phyloP scores from a whole-genome alignment of 495 filamentous ascomycete species.

The Pyrenula aspistea region DNA sequence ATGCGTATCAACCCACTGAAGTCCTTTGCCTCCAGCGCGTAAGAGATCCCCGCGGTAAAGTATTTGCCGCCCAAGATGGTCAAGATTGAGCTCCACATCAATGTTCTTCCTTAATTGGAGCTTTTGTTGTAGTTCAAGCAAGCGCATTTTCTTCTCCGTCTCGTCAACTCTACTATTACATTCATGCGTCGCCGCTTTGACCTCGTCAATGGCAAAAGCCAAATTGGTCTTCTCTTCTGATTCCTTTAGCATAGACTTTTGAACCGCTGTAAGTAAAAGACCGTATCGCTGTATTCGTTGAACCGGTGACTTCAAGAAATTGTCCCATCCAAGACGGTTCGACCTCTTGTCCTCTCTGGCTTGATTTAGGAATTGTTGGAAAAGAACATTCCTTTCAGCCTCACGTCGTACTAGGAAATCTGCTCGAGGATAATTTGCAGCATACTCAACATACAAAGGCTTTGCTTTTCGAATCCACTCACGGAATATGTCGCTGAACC shows the following conservation, averaged over 20 bases:
- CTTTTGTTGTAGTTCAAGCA: conserved; percentile 73
- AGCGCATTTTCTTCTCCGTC: conserved; percentile 79
- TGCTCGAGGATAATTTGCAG: conserved; percentile 74
- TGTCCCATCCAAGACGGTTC: conserved; percentile 83
- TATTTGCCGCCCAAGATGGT: conserved; percentile 82
- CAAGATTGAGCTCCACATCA: conserved; percentile 70
- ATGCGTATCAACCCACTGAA: conserved; percentile 85
- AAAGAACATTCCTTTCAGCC: conserved; percentile 70
- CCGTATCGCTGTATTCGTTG: conserved; percentile 86
- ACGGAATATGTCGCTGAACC: conserved; percentile 94
- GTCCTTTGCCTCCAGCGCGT: conserved; percentile 66
- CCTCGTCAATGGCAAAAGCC: conserved; percentile 81
- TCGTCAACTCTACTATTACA: conserved; percentile 94
- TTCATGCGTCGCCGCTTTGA: conserved; percentile 80
- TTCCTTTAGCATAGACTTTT: conserved; percentile 72
- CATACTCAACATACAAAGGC: conserved; percentile 81
- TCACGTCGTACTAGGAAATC: conserved; percentile 77
- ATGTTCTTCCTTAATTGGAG: conserved; percentile 76
- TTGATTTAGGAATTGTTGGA: conserved; percentile 73
- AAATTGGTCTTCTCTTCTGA: conserved; percentile 86
- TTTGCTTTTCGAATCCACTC: conserved; percentile 98
- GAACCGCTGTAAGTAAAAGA: conserved; percentile 68
- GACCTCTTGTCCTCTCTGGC: conserved; percentile 70
- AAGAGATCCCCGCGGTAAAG: conserved; percentile 85
- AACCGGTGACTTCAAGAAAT: conserved; percentile 86